Conservation (phyloP, 2,329 filamentous ascomycete genomes). For the Didymosphaeria variabile region DNA sequence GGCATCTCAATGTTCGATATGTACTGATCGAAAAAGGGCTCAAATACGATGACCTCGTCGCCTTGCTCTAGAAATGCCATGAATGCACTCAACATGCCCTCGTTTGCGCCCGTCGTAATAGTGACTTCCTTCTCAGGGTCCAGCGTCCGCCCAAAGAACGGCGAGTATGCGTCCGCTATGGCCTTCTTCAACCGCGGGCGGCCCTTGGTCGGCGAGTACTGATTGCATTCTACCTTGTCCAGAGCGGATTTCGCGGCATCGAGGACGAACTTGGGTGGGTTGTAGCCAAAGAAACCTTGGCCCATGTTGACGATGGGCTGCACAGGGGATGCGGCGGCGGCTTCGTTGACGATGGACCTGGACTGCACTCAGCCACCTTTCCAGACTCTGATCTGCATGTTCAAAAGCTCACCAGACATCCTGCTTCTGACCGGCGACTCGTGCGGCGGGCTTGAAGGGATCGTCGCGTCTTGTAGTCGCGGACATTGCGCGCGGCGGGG, state of each 20-base stretch:
- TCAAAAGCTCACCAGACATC: slow-evolving; percentile 63
- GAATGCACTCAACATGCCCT: slow-evolving; percentile 94
- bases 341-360: slow-evolving; percentile 74
- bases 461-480: slow-evolving; percentile 46
- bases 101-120: slow-evolving; percentile 91
- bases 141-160: slow-evolving; percentile 81
- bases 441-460: slow-evolving; percentile 62
- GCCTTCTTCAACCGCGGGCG: slow-evolving; percentile 91
- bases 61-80: slow-evolving; percentile 96
- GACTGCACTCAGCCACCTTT: neutral
- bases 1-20: slow-evolving; percentile 99
- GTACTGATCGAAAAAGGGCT: slow-evolving; percentile 99
- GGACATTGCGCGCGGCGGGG: slow-evolving; percentile 46
- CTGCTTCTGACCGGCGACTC: slow-evolving; percentile 64
- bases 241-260: slow-evolving; percentile 91
- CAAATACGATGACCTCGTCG: slow-evolving; percentile 97
- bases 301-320: slow-evolving; percentile 76
- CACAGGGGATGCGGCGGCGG: slow-evolving; percentile 68
- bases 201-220: slow-evolving; percentile 96
- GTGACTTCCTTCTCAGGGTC: slow-evolving; percentile 93
- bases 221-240: slow-evolving; percentile 94
- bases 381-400: neutral
- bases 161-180: slow-evolving; percentile 89
- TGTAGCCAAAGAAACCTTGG: slow-evolving; percentile 88
- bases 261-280: slow-evolving; percentile 89